phyloP scores from a whole-genome alignment of 768 basidiomycete genomes.

The Trametes maxima region DNA sequence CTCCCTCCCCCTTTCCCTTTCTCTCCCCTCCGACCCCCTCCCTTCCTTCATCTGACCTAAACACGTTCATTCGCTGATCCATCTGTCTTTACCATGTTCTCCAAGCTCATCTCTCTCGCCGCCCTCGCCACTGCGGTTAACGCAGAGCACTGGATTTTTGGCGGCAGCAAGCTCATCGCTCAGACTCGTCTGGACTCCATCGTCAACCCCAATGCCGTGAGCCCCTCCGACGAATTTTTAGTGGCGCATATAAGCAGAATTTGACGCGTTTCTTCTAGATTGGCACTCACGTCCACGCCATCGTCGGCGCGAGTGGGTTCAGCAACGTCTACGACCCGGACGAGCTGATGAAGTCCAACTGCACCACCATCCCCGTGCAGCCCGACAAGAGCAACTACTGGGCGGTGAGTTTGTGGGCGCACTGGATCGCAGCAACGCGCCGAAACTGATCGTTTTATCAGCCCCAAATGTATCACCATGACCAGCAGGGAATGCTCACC shows the following conservation, averaged over 20 bases:
- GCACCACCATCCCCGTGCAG: constrained; percentile 26
- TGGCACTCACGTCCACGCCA: constrained; percentile 22
- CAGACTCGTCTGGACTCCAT: constrained; percentile 21
- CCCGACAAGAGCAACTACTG: constrained; percentile 31
- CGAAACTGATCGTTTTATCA: constrained; percentile 3
- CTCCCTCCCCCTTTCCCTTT: not conserved
- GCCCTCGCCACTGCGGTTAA: constrained; percentile 14
- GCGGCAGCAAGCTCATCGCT: constrained; percentile 18
- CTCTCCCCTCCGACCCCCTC: not conserved
- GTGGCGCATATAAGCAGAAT: too few relatives aligned
- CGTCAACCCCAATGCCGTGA: constrained; percentile 16
- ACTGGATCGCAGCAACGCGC: not conserved
- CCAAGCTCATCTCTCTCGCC: constrained; percentile 18
- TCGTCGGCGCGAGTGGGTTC: constrained; percentile 22
- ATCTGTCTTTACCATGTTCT: constrained; percentile 16
- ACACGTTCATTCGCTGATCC: constrained; percentile 9
- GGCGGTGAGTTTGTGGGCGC: constrained; percentile 20
- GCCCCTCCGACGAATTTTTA: not conserved
- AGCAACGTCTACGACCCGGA: constrained; percentile 15
- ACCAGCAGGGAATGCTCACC: constrained; percentile 21
- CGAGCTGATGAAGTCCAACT: constrained; percentile 16
- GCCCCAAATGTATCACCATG: constrained; percentile 27
- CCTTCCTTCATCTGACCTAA: constrained; percentile 16
- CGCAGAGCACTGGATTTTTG: constrained; percentile 26
- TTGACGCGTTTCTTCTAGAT: not conserved